These are phyloP conservation scores for Hymenoscyphus occultus DNA, from an alignment of 2,329 filamentous ascomycete genomes.

Conservation along the genomic window DNA sequence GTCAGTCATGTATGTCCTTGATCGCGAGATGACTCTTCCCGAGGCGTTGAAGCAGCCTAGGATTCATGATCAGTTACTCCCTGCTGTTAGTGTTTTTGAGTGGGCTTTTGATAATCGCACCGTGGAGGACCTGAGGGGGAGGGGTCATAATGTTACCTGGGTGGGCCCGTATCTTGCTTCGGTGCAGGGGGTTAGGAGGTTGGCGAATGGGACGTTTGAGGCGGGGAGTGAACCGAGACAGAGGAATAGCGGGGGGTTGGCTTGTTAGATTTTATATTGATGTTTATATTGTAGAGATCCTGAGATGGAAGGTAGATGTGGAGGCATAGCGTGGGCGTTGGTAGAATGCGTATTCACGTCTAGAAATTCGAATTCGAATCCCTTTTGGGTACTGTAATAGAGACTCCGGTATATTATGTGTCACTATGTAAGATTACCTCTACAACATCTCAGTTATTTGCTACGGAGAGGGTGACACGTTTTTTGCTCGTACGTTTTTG, in stretches of 20 bases:
- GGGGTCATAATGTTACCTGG: conserved; percentile 72
- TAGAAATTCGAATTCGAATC: no score
- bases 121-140: conserved; percentile 57
- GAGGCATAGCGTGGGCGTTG: no score
- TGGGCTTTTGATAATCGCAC: conserved; percentile 63
- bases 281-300: no score
- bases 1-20: conserved; percentile 69
- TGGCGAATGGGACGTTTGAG: conserved; percentile 68
- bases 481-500: no score
- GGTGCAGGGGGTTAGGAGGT: conserved; percentile 65
- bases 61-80: conserved; percentile 79
- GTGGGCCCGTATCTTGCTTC: conserved; percentile 61
- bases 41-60: conserved; percentile 65
- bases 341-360: no score
- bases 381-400: no score
- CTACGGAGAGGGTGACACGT: no score
- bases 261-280: conserved; percentile 2
- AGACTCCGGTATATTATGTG: no score
- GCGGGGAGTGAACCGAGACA: conserved; percentile 75
- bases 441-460: no score
- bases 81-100: conserved; percentile 67
- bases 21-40: conserved; percentile 55
- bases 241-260: conserved; percentile 60
- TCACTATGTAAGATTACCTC: no score
- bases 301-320: no score